Base-by-base conservation (phyloP, 306 rosid species). In the Trifolium repens region DNA sequence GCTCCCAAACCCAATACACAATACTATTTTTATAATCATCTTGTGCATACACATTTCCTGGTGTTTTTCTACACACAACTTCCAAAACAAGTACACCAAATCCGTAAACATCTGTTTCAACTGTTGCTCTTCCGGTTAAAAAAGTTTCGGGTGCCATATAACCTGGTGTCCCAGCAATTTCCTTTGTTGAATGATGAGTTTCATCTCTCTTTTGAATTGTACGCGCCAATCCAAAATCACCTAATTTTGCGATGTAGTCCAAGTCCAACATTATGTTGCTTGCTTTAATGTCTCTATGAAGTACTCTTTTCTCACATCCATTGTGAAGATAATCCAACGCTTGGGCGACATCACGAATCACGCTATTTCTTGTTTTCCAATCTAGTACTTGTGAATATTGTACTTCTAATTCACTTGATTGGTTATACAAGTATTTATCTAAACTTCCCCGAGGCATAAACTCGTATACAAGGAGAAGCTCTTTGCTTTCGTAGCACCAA, bases 91-190 rank as follows among this genome's bases (percentile, higher is more conserved):
- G 87, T 5, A 92, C 86, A 2, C 97, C 96, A 69, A 87, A 90
- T 8, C 94, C 90, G 63, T 90, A 92, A 5, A 92, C 86, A 62
- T 92, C 97, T 0, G 94, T 92, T 67, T 90, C 94, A 26, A 91
- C 84, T 0, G 94, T 88, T 2, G 94, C 96, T 59, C 98, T 68
- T 2, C 90, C 86, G 0, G 68, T 82, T 16, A 90, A 87, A 39
- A 92, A 88, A 0, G 88, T 88, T 63, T 90, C 98, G 2, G 94
- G 98, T 1, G 98, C 92, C 98, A 92, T 92, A 58, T 92, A 90
- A 1, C 96, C 96, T 0, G 86, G 96, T 0, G 98, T 92, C 14
- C 98, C 98, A 3, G 96, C 96, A 34, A 92, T 87, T 44, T 82
- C 92, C 32, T 75, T 88, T 2, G 96, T 92, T 0, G 96, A 82